Conservation (phyloP, 176 grass and related monocot genomes). For the Urochloa ruziziensis region DNA sequence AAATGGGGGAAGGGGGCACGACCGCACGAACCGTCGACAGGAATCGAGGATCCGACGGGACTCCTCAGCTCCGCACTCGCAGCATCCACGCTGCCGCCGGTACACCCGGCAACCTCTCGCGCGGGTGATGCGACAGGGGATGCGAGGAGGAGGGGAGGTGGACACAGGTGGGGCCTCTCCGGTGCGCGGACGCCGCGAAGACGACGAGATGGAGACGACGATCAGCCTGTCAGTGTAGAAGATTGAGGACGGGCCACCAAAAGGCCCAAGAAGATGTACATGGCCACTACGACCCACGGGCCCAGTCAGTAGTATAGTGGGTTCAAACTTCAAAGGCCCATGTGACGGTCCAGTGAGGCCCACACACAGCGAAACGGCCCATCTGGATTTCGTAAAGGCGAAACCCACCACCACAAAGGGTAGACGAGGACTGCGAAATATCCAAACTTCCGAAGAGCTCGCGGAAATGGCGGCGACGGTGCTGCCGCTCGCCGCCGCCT, state of each 20-base stretch:
- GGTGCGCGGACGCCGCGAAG: neutral
- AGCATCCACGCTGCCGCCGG: neutral
- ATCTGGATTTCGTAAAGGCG: neutral
- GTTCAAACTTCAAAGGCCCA: neutral
- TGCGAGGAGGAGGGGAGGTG: neutral
- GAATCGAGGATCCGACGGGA: neutral
- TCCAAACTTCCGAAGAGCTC: conserved; percentile 43
- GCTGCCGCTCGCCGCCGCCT: conserved; percentile 31
- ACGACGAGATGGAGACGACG: neutral
- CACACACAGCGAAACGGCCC: neutral
- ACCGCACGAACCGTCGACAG: neutral
- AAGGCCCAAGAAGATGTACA: neutral
- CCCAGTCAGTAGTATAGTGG: neutral
- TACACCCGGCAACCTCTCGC: neutral
- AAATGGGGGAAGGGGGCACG: neutral
- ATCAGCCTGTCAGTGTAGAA: neutral
- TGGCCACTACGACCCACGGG: neutral
- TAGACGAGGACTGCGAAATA: conserved; percentile 24
- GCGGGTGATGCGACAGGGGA: neutral
- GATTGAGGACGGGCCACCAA: neutral
- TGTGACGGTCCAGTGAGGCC: neutral
- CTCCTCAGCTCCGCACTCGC: neutral
- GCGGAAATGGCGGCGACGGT: conserved; percentile 45
- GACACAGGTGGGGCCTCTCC: too few relatives aligned
- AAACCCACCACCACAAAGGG: conserved; percentile 5